Conservation (phyloP, 2,329 filamentous ascomycete genomes). For the Bisporella sp. region DNA sequence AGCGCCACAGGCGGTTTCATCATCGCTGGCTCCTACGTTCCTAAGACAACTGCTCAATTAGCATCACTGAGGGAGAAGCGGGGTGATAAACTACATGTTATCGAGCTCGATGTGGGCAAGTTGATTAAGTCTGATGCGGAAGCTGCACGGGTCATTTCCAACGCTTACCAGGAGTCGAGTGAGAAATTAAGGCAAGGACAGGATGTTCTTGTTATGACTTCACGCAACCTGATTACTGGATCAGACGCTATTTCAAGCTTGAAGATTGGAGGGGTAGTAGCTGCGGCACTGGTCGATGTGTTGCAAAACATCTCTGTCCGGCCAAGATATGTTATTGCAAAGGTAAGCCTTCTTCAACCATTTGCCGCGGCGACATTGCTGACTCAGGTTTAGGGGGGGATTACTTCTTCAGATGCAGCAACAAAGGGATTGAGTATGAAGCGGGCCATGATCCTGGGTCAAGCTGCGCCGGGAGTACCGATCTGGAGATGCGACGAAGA, state of each 20-base stretch:
- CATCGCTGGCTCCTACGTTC: conserved; percentile 50
- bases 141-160: too few relatives aligned
- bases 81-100: conserved; percentile 10
- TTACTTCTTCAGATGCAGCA: conserved; percentile 51
- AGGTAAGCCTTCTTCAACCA: too few relatives aligned
- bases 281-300: conserved; percentile 43
- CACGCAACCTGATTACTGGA: conserved; percentile 42
- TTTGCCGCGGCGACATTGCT: too few relatives aligned
- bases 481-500: conserved; percentile 46
- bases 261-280: conserved; percentile 46
- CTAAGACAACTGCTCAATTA: conserved; percentile 51
- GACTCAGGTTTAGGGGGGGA: conserved; percentile 50
- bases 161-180: too few relatives aligned
- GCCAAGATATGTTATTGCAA: conserved; percentile 36
- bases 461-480: conserved; percentile 50
- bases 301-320: conserved; percentile 37
- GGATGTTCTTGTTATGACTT: conserved; percentile 54
- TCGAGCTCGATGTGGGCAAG: conserved; percentile 41
- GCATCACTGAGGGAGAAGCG: conserved; percentile 34
- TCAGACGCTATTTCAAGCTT: conserved; percentile 42
- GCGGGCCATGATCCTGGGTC: conserved; percentile 46
- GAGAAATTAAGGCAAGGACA: too few relatives aligned
- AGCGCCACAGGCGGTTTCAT: conserved; percentile 40
- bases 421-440: conserved; percentile 49
- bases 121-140: conserved; percentile 26